These are phyloP conservation scores for Periconia digitata DNA, from an alignment of 2,329 filamentous ascomycete genomes.

Conservation along the genomic window DNA sequence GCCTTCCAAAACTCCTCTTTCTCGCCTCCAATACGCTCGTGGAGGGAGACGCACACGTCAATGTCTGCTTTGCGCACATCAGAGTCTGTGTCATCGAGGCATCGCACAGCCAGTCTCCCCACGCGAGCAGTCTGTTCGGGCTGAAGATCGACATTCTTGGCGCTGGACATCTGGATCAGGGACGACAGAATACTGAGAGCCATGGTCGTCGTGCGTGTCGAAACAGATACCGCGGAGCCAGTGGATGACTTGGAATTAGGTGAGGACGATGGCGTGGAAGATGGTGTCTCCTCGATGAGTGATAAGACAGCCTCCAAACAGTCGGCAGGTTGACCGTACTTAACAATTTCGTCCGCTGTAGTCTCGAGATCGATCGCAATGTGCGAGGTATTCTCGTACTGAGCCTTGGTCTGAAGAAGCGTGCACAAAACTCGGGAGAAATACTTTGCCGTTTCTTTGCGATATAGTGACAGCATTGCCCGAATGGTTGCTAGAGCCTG, in stretches of 20 bases:
- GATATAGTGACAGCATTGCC: conserved; percentile 68
- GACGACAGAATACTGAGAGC: conserved; percentile 44
- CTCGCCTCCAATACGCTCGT: conserved; percentile 49
- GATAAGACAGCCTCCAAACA: conserved; percentile 42
- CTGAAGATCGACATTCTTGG: conserved; percentile 33
- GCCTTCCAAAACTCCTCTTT: conserved; percentile 66
- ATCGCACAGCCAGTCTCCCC: conserved; percentile 42
- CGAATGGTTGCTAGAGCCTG: conserved; percentile 75
- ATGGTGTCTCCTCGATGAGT: conserved; percentile 35
- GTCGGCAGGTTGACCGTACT: conserved; percentile 64
- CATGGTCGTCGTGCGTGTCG: conserved; percentile 40
- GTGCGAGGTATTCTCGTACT: conserved; percentile 69
- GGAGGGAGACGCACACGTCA: conserved; percentile 73
- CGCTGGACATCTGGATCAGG: conserved; percentile 37
- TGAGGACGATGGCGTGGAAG: conserved; percentile 27
- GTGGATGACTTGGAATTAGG: conserved; percentile 39
- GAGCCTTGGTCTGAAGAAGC: conserved; percentile 64
- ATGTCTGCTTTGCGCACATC: conserved; percentile 69
- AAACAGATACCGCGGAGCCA: conserved; percentile 16
- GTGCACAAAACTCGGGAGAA: conserved; percentile 68
- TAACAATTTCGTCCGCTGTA: conserved; percentile 70
- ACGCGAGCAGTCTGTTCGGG: conserved; percentile 41
- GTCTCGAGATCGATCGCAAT: conserved; percentile 75
- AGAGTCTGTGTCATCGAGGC: conserved; percentile 42
- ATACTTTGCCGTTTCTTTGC: conserved; percentile 67